Base-by-base conservation (phyloP, 1,139 yeast species). In the Scheffersomyces stambukii region DNA sequence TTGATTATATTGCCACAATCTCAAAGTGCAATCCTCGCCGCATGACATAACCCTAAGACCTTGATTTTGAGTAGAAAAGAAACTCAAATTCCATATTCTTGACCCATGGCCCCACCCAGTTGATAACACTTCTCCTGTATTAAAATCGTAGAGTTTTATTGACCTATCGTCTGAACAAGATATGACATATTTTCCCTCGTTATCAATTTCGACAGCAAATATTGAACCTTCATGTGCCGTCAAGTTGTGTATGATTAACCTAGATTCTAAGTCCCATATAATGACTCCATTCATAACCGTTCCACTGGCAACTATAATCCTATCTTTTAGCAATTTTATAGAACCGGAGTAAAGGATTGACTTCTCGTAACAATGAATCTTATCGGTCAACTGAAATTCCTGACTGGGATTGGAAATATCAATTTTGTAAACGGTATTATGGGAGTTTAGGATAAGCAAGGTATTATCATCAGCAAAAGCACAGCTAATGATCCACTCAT, bases 61-160 rank as follows among this genome's bases (percentile, higher is more conserved):
- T 4, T 31, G 24, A 23, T 57, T 50, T 6, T 52, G 39, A n/a
- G 56, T 54, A 3, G 43, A 40, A 37, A 64, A 71, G 51, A 88
- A 86, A 24, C 67, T 67, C 30, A 91, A 63, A 24, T 73, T 74
- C 98, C 98, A 91, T 24, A 91, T 88, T 49, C 98, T 71, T 0
- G 97, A 89, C 3, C 84, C 81, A 51, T 91, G 98, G 10, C 97
- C 97, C 96, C 97, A 91, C 0, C 96, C 97, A 21, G 78, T 74
- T 1, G 91, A 81, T 20, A 83, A 41, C 18, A 78, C 57, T 6
- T 58, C 42, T 0, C 93, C 91, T 2, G 67, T 47, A 5, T 48
- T 44, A 38, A 80, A 59, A 40, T 75, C 76, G 78, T 89, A 89
- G 8, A 91, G 52, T 33, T 81, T 80, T 29, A 91, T 76, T 0